Evolutionary conservation across 2,329 filamentous ascomycete genomes (phyloP).

Genomic region (Monilinia fructicola): DNA sequence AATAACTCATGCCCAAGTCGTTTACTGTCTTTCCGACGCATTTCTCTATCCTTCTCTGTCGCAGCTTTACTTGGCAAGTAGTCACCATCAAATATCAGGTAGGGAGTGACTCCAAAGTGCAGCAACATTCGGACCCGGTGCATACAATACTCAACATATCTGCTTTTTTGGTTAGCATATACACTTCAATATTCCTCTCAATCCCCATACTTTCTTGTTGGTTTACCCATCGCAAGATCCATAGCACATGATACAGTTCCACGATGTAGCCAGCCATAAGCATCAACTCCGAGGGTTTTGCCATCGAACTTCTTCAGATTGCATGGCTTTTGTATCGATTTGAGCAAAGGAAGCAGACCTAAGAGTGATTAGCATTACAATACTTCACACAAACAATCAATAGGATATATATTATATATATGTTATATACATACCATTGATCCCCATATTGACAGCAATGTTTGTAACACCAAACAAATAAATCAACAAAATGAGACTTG

Average conservation of each 20-base stretch:
- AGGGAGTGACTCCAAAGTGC: conserved; percentile 91
- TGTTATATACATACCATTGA: conserved; percentile 27
- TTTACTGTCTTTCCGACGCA: conserved; percentile 73
- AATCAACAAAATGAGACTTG: conserved; percentile 30
- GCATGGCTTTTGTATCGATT: conserved; percentile 90
- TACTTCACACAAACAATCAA: conserved; percentile 26
- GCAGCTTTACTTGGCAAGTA: conserved; percentile 88
- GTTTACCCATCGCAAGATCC: conserved; percentile 84
- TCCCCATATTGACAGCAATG: conserved; percentile 32
- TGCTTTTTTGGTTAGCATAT: conserved; percentile 42
- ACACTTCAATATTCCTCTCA: neutral
- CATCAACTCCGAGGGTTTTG: conserved; percentile 90
- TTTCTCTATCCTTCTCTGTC: conserved; percentile 77
- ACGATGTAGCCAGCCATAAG: conserved; percentile 96
- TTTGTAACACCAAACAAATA: conserved; percentile 28
- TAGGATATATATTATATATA: neutral
- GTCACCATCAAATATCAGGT: conserved; percentile 94
- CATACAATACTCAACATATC: conserved; percentile 88
- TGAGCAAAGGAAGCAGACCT: conserved; percentile 88
- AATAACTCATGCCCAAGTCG: conserved; percentile 75
- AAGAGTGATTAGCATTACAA: conserved; percentile 25
- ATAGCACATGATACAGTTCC: conserved; percentile 87
- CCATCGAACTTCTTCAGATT: conserved; percentile 85
- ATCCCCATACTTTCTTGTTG: conserved; percentile 72
- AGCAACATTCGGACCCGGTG: conserved; percentile 89